Conservation (phyloP, 2,329 filamentous ascomycete species). For the Penicillium sp. region DNA sequence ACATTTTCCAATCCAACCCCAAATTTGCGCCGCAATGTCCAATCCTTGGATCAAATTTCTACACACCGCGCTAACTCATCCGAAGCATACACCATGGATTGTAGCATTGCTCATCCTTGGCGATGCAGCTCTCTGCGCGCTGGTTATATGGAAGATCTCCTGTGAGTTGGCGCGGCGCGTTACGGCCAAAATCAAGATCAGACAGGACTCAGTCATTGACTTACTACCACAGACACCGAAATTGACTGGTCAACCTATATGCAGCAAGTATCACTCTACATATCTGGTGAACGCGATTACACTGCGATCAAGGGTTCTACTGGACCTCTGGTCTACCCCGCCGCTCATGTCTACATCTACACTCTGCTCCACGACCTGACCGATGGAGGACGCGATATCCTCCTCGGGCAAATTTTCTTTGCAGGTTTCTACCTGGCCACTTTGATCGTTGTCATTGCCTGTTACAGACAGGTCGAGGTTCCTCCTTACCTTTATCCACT, state of each 20-base stretch:
- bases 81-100: slow-evolving; percentile 66
- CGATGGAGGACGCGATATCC: slow-evolving; percentile 74
- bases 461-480: slow-evolving; percentile 63
- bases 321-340: slow-evolving; percentile 93
- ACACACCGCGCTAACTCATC: slow-evolving; percentile 57
- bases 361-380: slow-evolving; percentile 79
- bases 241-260: slow-evolving; percentile 99
- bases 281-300: slow-evolving; percentile 88
- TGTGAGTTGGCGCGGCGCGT: slow-evolving; percentile 63
- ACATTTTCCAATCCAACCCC: slow-evolving; percentile 24
- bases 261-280: slow-evolving; percentile 82
- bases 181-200: slow-evolving; percentile 9
- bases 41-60: slow-evolving; percentile 35
- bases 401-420: slow-evolving; percentile 84
- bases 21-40: slow-evolving; percentile 39
- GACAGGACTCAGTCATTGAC: slow-evolving; percentile 24
- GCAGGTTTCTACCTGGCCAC: slow-evolving; percentile 77
- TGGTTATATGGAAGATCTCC: slow-evolving; percentile 80
- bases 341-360: slow-evolving; percentile 92
- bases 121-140: slow-evolving; percentile 73
- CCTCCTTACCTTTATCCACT: slow-evolving; percentile 88
- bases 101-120: slow-evolving; percentile 69
- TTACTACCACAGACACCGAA: slow-evolving; percentile 74
- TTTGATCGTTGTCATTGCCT: slow-evolving; percentile 77
- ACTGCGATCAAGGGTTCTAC: slow-evolving; percentile 83